Evolutionary conservation across 306 rosid species (phyloP).

Genomic region (Vigna hirtella): DNA sequence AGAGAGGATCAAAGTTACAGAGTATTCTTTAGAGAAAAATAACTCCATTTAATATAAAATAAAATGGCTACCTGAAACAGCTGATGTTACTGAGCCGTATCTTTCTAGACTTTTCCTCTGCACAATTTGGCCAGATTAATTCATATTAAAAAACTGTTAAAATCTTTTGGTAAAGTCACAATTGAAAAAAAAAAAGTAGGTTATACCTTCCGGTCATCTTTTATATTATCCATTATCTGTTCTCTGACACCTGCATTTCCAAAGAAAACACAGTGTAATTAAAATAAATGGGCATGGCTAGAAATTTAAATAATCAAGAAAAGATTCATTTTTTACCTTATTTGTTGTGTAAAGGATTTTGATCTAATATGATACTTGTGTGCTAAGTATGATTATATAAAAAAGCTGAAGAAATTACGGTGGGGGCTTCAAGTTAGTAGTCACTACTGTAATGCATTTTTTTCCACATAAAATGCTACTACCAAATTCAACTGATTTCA

Average conservation of each 20-base stretch:
- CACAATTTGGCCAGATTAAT: constrained; percentile 43
- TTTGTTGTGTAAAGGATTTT: background rate
- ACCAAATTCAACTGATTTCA: constrained; percentile 11
- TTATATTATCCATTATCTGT: constrained; percentile 77
- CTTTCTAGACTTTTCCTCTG: constrained; percentile 75
- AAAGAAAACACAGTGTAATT: constrained; percentile 17
- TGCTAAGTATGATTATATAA: constrained; percentile 7
- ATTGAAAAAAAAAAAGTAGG: constrained; percentile 21
- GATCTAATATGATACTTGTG: background rate
- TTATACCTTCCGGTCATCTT: constrained; percentile 82
- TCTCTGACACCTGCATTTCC: constrained; percentile 83
- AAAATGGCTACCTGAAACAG: constrained; percentile 66
- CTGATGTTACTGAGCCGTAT: constrained; percentile 85
- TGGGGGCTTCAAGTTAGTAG: background rate
- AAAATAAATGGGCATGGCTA: background rate
- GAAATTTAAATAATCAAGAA: constrained; percentile 28
- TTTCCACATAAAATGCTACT: constrained; percentile 18
- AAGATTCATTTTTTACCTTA: background rate
- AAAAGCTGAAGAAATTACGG: background rate
- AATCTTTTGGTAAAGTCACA: constrained; percentile 29
- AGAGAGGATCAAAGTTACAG: constrained; percentile 9
- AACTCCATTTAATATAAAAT: constrained; percentile 8
- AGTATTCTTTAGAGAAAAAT: constrained; percentile 21
- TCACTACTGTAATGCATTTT: constrained; percentile 8
- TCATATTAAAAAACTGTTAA: background rate